phyloP scores from a whole-genome alignment of 2,329 filamentous ascomycete species.

The Teratosphaeria epicoccoides region DNA sequence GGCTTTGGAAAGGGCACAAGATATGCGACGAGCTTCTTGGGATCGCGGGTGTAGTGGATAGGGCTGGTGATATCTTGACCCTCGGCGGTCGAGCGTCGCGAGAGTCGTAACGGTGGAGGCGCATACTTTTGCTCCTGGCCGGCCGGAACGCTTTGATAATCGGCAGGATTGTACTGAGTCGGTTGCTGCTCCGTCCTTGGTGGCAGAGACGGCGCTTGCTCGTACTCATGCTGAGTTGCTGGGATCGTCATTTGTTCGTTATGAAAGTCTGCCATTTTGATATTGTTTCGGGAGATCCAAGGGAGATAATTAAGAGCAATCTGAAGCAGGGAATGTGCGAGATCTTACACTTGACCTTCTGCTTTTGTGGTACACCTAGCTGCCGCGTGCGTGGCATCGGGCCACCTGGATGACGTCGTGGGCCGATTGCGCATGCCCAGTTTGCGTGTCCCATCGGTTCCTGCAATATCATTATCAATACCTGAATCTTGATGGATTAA shows the following conservation, averaged over 20 bases:
- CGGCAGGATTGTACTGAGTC: not conserved
- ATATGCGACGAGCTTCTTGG: slow-evolving; percentile 34
- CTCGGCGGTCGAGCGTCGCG: not conserved
- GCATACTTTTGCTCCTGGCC: not conserved
- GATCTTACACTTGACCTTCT: not conserved
- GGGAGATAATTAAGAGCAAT: not conserved
- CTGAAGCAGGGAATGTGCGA: not conserved
- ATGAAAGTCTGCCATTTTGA: not conserved
- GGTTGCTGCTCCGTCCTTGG: not conserved
- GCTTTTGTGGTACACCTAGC: not conserved
- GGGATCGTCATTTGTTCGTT: not conserved
- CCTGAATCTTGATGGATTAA: not conserved
- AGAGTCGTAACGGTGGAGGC: not conserved
- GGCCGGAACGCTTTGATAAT: not conserved
- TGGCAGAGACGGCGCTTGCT: not conserved
- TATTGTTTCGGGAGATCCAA: no score
- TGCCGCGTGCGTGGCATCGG: not conserved
- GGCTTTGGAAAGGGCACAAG: slow-evolving; percentile 37
- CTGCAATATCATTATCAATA: not conserved
- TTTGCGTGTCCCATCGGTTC: not conserved
- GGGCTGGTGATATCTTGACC: slow-evolving; percentile 15
- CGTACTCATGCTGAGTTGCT: not conserved
- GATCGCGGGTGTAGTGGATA: slow-evolving; percentile 32
- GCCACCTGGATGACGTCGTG: not conserved
- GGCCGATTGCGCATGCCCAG: not conserved